Evolutionary conservation across 805 yeast species (phyloP).

Genomic region (Cyberlindnera subsufficiens): DNA sequence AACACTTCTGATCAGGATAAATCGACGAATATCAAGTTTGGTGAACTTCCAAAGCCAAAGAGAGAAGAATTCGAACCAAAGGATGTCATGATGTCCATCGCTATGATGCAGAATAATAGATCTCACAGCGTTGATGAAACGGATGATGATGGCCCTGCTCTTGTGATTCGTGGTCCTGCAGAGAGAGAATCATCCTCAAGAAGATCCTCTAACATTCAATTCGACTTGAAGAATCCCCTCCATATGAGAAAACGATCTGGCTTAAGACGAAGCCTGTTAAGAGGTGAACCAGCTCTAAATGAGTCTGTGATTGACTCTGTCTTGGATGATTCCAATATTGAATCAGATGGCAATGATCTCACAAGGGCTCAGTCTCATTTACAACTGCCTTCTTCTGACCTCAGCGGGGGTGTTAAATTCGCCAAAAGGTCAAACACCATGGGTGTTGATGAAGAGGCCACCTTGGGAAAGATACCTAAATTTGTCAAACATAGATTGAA

Average conservation of each 20-base stretch:
- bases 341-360: constrained; percentile 18
- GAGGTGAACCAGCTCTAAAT: background rate
- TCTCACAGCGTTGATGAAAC: constrained; percentile 24
- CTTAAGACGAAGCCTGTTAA: constrained; percentile 12
- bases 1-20: background rate
- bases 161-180: constrained; percentile 72
- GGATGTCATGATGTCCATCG: constrained; percentile 79
- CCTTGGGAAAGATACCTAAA: constrained; percentile 37
- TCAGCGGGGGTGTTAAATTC: constrained; percentile 30
- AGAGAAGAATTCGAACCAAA: constrained; percentile 62
- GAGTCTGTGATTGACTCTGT: background rate
- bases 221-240: constrained; percentile 16
- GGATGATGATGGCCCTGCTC: constrained; percentile 69
- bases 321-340: constrained; percentile 6
- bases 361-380: constrained; percentile 28
- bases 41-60: constrained; percentile 22
- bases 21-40: constrained; percentile 18
- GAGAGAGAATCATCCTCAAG: constrained; percentile 44
- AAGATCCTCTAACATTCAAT: constrained; percentile 23
- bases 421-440: constrained; percentile 43
- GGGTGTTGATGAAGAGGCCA: constrained; percentile 26
- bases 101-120: constrained; percentile 60
- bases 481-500: constrained; percentile 32
- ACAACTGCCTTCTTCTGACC: constrained; percentile 30
- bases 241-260: constrained; percentile 13